phyloP scores from a whole-genome alignment of 2,329 filamentous ascomycete species.

The Fusarium avenaceum region DNA sequence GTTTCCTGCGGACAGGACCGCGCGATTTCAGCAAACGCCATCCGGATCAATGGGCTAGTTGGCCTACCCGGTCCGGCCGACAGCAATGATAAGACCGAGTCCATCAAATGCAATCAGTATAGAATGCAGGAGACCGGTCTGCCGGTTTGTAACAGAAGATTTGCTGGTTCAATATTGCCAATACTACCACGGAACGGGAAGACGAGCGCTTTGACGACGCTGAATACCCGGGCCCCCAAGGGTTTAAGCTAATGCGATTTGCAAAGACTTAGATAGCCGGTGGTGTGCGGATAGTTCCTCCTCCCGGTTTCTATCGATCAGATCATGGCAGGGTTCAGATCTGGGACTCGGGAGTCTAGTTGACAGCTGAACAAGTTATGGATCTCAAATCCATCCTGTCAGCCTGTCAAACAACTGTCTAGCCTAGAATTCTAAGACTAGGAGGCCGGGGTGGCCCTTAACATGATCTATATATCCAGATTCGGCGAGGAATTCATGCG shows the following conservation, averaged over 20 bases:
- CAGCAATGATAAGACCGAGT: conserved; percentile 12
- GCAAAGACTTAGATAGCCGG: neutral
- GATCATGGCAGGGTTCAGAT: conserved; percentile 14
- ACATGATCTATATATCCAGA: conserved; percentile 1
- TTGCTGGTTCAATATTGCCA: conserved; percentile 3
- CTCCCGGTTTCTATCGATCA: conserved; percentile 7
- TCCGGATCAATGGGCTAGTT: conserved; percentile 39
- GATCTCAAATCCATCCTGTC: conserved; percentile 30
- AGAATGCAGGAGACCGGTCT: conserved; percentile 25
- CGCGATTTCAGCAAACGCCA: conserved; percentile 35
- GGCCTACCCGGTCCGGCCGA: conserved; percentile 42
- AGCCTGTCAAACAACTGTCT: conserved; percentile 1
- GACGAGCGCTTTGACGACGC: conserved; percentile 15
- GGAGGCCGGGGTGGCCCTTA: neutral
- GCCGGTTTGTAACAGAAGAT: neutral
- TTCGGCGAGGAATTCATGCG: neutral
- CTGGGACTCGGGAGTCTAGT: neutral
- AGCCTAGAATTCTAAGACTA: neutral
- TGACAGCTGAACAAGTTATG: conserved; percentile 4
- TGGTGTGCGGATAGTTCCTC: conserved; percentile 3
- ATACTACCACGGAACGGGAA: conserved; percentile 1
- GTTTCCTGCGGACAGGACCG: conserved; percentile 40
- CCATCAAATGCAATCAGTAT: conserved; percentile 8
- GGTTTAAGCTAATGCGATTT: conserved; percentile 5
- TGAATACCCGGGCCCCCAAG: neutral